A percentile compares a stretch with the other conserved stretches of the same genome.
Evolutionary conservation across 2,329 filamentous ascomycete genomes (phyloP).

Genomic region (Microdochium paspali): DNA sequence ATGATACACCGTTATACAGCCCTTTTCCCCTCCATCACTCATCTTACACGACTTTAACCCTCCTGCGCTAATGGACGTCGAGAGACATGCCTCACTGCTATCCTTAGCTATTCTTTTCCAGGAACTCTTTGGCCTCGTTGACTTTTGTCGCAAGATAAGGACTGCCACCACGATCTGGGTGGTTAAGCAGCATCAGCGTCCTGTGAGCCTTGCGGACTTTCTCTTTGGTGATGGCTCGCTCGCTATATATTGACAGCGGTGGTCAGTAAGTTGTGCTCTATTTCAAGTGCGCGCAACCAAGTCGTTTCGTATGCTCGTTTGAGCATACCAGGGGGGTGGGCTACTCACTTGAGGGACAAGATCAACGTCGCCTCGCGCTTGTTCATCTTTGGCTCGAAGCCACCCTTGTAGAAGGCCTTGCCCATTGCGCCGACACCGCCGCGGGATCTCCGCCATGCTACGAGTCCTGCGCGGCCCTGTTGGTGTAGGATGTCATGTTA

Average conservation of each 20-base stretch:
- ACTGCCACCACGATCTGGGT: constrained; percentile 93
- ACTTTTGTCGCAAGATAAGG: constrained; percentile 96
- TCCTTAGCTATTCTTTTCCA: constrained; percentile 58
- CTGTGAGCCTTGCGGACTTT: constrained; percentile 94
- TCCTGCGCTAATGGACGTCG: too few relatives aligned
- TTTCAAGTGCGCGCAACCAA: too few relatives aligned
- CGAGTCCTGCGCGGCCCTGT: constrained; percentile 83
- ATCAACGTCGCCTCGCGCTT: constrained; percentile 85
- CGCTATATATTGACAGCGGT: constrained; percentile 41
- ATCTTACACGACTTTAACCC: background rate
- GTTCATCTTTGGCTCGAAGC: constrained; percentile 95
- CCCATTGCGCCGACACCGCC: constrained; percentile 72
- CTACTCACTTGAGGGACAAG: constrained; percentile 70
- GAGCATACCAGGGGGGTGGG: too few relatives aligned
- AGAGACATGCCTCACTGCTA: background rate
- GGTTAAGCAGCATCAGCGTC: constrained; percentile 92
- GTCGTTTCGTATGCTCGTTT: too few relatives aligned
- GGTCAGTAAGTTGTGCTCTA: background rate
- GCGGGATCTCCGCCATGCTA: constrained; percentile 76
- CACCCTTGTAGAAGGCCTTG: constrained; percentile 93
- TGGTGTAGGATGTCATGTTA: background rate
- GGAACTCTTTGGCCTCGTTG: constrained; percentile 94
- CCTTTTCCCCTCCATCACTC: constrained; percentile 1
- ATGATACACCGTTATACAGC: constrained; percentile 1
- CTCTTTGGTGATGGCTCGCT: constrained; percentile 80